Evolutionary conservation across 371 early-diverging fungal genomes (phyloP), one percentile per base, ranked within the genome.

Genomic region (Syncephalis plumigaleata): DNA sequence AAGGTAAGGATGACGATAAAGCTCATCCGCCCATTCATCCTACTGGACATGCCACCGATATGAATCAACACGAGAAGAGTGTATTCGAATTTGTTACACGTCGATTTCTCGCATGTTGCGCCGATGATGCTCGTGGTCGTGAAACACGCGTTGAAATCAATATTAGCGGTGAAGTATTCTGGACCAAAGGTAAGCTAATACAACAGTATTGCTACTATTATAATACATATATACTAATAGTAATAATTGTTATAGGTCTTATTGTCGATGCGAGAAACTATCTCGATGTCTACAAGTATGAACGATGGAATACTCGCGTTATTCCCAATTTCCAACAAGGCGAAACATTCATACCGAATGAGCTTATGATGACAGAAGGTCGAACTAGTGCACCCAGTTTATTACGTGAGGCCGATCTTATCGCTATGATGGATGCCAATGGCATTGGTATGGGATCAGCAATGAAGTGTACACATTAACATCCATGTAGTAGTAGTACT

Each of bases 11-110:
- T 55, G 88, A 96, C 55, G 99, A 99, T 65, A 81, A 91, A 57
- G 98, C 99, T 0, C 99, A 99, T 79, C 96, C 96, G 7, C 99
- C 99, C 1, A 99, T 99, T 54, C 98, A 99, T 62, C 99, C 99
- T 1, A 81, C 90, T 0, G 79, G 70, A 17, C 70, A 70, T 18
- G 79, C 77, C 3, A 47, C 52, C 9, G 72, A 64, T 15, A 64
- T 97, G 24, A 56, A 57, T 0, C 84, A 81, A 1, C 75, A 88
- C 25, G 81, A 88, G 5, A 64, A 66, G 44, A 62, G 66, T 8
- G 75, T 99, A 0, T 99, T 83, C 61, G 97, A 99, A 38, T 91
- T 89, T 54, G 72, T 99, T 31, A 69, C 81, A 0, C 70, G 98
- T 4, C 67, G 98, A 25, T 99, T 98, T 58, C 65, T 98, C 4